Conservation (phyloP, 1,284 basidiomycete species). For the Coriolopsis trogii region DNA sequence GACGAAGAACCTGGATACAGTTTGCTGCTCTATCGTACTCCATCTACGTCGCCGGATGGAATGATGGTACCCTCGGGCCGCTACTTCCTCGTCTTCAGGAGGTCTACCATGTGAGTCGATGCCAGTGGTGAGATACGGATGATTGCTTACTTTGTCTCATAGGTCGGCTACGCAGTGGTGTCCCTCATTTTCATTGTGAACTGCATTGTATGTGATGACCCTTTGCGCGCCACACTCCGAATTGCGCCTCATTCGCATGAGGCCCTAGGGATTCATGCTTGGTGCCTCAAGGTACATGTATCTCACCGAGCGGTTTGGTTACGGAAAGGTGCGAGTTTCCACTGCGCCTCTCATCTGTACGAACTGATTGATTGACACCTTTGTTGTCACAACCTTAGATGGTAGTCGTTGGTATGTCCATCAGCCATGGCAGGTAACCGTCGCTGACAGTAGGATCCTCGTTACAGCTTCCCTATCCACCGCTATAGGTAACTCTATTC, state of each 20-base stretch:
- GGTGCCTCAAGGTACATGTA: conserved; percentile 52
- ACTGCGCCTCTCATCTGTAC: neutral
- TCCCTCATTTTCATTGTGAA: conserved; percentile 60
- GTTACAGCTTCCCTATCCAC: conserved; percentile 33
- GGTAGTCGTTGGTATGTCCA: conserved; percentile 28
- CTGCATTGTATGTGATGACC: conserved; percentile 42
- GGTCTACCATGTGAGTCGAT: conserved; percentile 50
- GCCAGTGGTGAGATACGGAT: too few relatives aligned
- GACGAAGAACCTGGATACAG: conserved; percentile 34
- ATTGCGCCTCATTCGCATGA: neutral
- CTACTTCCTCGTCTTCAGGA: conserved; percentile 57
- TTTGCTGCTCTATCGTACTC: conserved; percentile 43
- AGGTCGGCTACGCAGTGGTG: conserved; percentile 49
- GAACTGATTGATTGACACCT: neutral
- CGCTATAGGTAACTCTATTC: conserved; percentile 52
- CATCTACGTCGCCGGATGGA: conserved; percentile 59
- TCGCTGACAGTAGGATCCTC: neutral
- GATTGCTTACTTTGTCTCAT: too few relatives aligned
- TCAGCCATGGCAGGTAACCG: neutral
- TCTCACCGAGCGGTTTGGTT: conserved; percentile 54
- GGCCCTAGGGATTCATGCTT: conserved; percentile 48
- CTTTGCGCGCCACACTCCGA: neutral
- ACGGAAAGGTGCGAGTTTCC: conserved; percentile 48
- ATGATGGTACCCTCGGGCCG: conserved; percentile 63
- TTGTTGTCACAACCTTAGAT: conserved; percentile 15